Conservation (phyloP, 805 yeast species). For the Yamadazyma tumulicola region DNA sequence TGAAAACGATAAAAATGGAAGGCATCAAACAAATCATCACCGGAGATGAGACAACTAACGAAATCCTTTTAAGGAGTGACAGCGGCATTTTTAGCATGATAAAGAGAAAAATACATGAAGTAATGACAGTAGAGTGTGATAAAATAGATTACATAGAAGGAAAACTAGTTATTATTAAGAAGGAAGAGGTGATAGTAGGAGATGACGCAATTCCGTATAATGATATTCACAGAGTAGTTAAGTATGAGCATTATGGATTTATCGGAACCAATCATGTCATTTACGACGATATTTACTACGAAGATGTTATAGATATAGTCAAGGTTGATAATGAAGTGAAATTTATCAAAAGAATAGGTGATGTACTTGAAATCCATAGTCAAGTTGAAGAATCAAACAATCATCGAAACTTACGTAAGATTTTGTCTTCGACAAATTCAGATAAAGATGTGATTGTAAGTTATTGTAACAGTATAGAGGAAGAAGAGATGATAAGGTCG, state of each 20-base stretch:
- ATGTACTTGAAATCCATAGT: conserved; percentile 1
- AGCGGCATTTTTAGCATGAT: conserved; percentile 2
- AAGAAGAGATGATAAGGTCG: conserved; percentile 29
- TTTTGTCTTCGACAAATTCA: neutral
- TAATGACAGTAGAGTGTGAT: neutral
- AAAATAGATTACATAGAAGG: neutral
- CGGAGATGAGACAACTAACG: conserved; percentile 7
- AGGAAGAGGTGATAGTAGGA: conserved; percentile 2
- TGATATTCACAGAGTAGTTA: conserved; percentile 3
- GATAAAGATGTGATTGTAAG: conserved; percentile 1
- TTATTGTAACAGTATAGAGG: conserved; percentile 19
- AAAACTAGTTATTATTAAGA: conserved; percentile 1
- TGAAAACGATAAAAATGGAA: conserved; percentile 1
- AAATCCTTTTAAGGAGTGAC: conserved; percentile 6
- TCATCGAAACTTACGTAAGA: conserved; percentile 1
- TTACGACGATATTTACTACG: neutral
- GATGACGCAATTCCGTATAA: conserved; percentile 1
- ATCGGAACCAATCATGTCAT: conserved; percentile 2
- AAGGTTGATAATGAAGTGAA: conserved; percentile 1
- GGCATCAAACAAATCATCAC: conserved; percentile 3
- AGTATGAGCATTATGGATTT: conserved; percentile 5
- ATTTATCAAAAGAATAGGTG: neutral
- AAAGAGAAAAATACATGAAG: conserved; percentile 4
- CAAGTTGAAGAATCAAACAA: neutral
- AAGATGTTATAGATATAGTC: conserved; percentile 2